Percentiles rank a stretch among this genome's conserved stretches.
phyloP scores from a whole-genome alignment of 768 basidiomycete genomes.

The Tricholoma hemisulphureum region DNA sequence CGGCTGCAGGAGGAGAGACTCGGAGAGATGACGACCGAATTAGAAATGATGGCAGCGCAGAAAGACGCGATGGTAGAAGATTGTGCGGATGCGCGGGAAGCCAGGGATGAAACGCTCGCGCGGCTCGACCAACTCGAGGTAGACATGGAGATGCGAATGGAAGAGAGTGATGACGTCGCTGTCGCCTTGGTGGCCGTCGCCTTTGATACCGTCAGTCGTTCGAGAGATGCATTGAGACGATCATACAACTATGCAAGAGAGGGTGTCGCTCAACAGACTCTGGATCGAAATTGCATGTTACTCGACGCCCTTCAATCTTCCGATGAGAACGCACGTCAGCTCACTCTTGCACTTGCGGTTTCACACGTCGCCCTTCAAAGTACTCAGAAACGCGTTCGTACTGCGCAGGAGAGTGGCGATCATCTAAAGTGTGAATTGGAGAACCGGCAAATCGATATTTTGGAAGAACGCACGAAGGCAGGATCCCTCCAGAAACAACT shows the following conservation, averaged over 20 bases:
- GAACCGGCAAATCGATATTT: constrained; percentile 3
- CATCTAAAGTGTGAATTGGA: constrained; percentile 6
- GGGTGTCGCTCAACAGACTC: constrained; percentile 7
- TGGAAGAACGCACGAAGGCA: constrained; percentile 1
- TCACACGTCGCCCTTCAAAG: constrained; percentile 15
- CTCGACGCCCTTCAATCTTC: background rate
- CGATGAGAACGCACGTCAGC: constrained; percentile 16
- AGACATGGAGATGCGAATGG: constrained; percentile 41
- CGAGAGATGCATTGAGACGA: constrained; percentile 23
- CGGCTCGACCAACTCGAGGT: constrained; percentile 62
- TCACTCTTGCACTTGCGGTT: constrained; percentile 25
- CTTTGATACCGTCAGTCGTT: constrained; percentile 33
- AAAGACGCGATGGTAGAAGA: constrained; percentile 84
- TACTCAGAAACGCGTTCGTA: constrained; percentile 4
- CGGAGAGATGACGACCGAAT: constrained; percentile 64
- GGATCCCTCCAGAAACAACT: constrained; percentile 10
- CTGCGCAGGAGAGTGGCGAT: constrained; percentile 5
- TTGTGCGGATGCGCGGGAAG: constrained; percentile 73
- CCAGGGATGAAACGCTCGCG: constrained; percentile 61
- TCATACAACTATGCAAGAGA: constrained; percentile 5
- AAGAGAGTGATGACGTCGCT: constrained; percentile 34
- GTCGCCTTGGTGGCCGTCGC: constrained; percentile 39
- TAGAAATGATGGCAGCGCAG: constrained; percentile 63
- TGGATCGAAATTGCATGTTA: constrained; percentile 5
- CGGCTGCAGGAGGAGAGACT: constrained; percentile 73